Evolutionary conservation across 768 basidiomycete species (phyloP).

Genomic region (Clitopilus hobsonii): DNA sequence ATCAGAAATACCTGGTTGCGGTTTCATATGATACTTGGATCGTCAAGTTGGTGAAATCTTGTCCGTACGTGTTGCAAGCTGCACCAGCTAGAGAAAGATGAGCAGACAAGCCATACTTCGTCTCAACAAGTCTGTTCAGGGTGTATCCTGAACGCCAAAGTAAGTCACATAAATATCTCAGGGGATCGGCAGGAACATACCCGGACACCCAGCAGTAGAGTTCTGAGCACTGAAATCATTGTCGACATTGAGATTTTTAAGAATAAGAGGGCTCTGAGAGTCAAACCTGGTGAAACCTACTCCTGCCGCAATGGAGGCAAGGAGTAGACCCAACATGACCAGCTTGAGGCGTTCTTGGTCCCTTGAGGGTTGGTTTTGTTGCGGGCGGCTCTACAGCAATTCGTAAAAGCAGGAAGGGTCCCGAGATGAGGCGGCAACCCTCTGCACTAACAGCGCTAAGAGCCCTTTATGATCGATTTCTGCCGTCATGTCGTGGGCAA

Average conservation of each 20-base stretch:
- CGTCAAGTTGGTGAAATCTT: conserved; percentile 53
- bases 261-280: conserved; percentile 4
- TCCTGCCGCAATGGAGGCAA: not conserved
- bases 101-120: conserved; percentile 46
- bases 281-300: conserved; percentile 7
- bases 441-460: not conserved
- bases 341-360: not conserved
- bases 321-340: not conserved
- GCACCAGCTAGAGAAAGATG: conserved; percentile 47
- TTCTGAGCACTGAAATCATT: conserved; percentile 11
- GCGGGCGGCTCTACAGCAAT: not conserved
- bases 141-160: conserved; percentile 47
- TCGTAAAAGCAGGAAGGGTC: not conserved
- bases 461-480: not conserved
- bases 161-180: too few species aligned
- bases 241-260: not conserved
- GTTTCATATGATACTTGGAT: conserved; percentile 66
- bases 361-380: not conserved
- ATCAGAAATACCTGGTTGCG: conserved; percentile 31
- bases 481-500: not conserved
- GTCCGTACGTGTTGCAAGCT: conserved; percentile 64
- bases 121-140: conserved; percentile 38
- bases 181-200: not conserved
- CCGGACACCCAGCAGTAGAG: conserved; percentile 7
- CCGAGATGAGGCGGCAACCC: not conserved